Evolutionary conservation across 2,329 filamentous ascomycete species (phyloP).

Genomic region (Calycina herbarum): DNA sequence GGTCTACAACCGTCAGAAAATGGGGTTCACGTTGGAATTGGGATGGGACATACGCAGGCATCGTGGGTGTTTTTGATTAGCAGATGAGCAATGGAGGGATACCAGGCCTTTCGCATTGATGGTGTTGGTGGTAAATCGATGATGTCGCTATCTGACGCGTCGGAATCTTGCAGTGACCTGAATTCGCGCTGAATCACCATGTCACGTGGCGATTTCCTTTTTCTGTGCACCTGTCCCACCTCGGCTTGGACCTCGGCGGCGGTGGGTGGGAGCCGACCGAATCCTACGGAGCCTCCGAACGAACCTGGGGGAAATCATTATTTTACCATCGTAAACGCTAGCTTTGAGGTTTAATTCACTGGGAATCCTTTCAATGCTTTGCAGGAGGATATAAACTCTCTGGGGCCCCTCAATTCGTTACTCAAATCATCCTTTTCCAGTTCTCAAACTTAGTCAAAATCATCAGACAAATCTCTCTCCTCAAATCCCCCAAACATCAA

Average conservation of each 20-base stretch:
- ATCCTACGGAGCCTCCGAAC: neutral
- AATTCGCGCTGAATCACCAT: neutral
- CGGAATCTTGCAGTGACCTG: neutral
- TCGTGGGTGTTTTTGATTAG: conserved; percentile 31
- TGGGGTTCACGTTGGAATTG: neutral
- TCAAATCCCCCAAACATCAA: neutral
- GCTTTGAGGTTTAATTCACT: too few species aligned
- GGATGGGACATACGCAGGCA: conserved; percentile 47
- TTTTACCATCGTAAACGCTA: neutral
- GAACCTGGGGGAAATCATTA: neutral
- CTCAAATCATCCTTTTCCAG: neutral
- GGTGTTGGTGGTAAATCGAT: neutral
- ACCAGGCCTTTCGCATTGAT: neutral
- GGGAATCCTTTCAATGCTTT: too few species aligned
- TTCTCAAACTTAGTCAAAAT: neutral
- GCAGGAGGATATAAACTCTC: neutral
- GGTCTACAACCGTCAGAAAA: conserved; percentile 48
- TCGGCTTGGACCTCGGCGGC: too few species aligned
- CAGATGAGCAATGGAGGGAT: conserved; percentile 16
- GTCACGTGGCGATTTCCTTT: neutral
- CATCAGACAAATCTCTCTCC: neutral
- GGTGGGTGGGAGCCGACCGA: neutral
- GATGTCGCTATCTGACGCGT: neutral
- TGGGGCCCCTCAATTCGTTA: neutral
- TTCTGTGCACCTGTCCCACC: too few species aligned